Percentiles rank a stretch among this genome's conserved stretches.
Conservation (phyloP, 768 basidiomycete species). For the Amanita muscaria region DNA sequence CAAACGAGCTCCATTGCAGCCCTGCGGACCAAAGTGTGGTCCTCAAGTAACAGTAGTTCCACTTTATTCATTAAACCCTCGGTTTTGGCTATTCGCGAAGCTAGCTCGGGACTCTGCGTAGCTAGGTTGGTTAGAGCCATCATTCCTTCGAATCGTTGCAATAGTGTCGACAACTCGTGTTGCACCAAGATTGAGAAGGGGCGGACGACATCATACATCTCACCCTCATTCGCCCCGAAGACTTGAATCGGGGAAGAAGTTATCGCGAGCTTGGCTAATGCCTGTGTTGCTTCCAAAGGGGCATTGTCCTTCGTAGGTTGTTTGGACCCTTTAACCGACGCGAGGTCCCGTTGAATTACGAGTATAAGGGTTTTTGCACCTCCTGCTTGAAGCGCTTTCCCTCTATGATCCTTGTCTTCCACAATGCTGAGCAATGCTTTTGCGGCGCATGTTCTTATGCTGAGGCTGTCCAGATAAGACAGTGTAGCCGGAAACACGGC, state of each 20-base stretch:
- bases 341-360: slow-evolving; percentile 43
- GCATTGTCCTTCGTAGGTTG: slow-evolving; percentile 28
- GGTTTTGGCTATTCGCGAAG: slow-evolving; percentile 55
- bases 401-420: slow-evolving; percentile 71
- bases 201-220: slow-evolving; percentile 73
- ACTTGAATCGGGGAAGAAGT: slow-evolving; percentile 86
- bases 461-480: slow-evolving; percentile 50
- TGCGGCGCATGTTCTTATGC: slow-evolving; percentile 49
- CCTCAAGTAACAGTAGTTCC: slow-evolving; percentile 73
- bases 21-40: slow-evolving; percentile 72
- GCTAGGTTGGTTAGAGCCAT: slow-evolving; percentile 97
- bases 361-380: slow-evolving; percentile 58
- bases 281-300: slow-evolving; percentile 67
- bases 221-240: slow-evolving; percentile 77
- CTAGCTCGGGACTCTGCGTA: slow-evolving; percentile 58
- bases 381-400: slow-evolving; percentile 68
- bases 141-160: slow-evolving; percentile 86
- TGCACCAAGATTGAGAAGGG: slow-evolving; percentile 71
- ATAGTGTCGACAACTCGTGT: slow-evolving; percentile 54
- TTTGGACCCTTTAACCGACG: slow-evolving; percentile 19
- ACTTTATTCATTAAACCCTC: slow-evolving; percentile 55
- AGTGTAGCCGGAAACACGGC: slow-evolving; percentile 51
- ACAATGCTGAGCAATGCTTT: slow-evolving; percentile 62
- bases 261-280: slow-evolving; percentile 87
- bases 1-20: slow-evolving; percentile 89